phyloP scores from a whole-genome alignment of 2,329 filamentous ascomycete genomes.

The Colletotrichum sp. region DNA sequence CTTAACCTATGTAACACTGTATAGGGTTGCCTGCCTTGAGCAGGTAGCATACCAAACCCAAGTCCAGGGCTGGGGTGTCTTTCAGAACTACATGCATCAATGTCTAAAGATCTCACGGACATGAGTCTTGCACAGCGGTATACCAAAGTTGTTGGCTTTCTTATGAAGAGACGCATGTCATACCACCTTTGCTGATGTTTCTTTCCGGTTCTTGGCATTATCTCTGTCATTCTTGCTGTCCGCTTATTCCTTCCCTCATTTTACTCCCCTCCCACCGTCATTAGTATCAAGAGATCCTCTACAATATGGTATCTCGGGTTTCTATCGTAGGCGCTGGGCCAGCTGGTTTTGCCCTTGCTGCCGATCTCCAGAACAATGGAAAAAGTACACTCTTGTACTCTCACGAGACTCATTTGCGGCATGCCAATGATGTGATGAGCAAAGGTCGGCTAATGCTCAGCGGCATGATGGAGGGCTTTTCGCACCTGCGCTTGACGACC shows the following conservation, averaged over 20 bases:
- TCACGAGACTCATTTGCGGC: background rate
- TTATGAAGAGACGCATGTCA: background rate
- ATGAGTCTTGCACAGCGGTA: background rate
- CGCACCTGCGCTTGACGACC: background rate
- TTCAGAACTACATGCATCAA: background rate
- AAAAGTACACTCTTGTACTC: background rate
- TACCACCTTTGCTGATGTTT: background rate
- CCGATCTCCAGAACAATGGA: background rate
- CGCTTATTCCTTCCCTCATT: background rate
- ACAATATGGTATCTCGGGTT: background rate
- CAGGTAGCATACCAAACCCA: background rate
- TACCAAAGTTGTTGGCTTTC: background rate
- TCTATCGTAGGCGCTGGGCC: slow-evolving; percentile 6
- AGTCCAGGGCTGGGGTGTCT: background rate
- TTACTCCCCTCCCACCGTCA: too few species aligned
- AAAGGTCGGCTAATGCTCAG: background rate
- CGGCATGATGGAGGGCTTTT: background rate
- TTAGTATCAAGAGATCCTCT: background rate
- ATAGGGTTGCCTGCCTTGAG: background rate
- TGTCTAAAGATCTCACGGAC: background rate
- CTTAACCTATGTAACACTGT: background rate
- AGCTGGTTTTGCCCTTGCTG: slow-evolving; percentile 7
- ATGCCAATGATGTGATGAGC: background rate
- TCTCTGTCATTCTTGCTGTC: background rate
- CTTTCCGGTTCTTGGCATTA: background rate